Conservation (phyloP, 257 asterid genomes). For the Forsythia suspensa region DNA sequence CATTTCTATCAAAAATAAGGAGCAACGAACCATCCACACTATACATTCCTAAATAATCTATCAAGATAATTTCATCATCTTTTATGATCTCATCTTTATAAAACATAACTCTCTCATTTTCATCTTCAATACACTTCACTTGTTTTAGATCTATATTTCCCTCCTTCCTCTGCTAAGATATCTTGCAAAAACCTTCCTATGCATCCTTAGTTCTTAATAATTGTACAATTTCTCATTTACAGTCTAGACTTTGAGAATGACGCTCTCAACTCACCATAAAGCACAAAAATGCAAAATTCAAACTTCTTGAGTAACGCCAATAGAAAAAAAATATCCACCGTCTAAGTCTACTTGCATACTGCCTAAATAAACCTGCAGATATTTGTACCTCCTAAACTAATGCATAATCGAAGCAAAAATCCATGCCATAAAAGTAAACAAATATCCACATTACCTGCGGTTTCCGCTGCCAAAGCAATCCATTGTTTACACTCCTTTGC, state of each 20-base stretch:
- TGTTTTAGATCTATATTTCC: neutral
- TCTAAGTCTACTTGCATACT: neutral
- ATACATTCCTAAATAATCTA: neutral
- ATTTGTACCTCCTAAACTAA: neutral
- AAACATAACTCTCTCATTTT: neutral
- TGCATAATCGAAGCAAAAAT: neutral
- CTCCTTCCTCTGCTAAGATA: neutral
- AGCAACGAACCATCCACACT: neutral
- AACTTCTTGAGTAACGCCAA: neutral
- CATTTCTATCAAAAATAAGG: neutral
- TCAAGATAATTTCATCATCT: neutral
- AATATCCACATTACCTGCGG: constrained; percentile 45
- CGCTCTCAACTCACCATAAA: neutral
- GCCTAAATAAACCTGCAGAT: neutral
- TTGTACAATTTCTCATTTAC: neutral
- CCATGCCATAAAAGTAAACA: neutral
- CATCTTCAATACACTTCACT: neutral
- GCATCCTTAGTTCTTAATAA: neutral
- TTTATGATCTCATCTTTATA: neutral
- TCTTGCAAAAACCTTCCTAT: neutral
- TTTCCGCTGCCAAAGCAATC: constrained; percentile 53
- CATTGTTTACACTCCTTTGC: constrained; percentile 34
- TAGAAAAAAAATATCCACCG: neutral
- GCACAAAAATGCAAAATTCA: neutral
- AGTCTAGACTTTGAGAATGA: neutral